These are phyloP conservation scores for Neopestalotiopsis sp. DNA, from an alignment of 2,329 filamentous ascomycete species.

Conservation along the genomic window DNA sequence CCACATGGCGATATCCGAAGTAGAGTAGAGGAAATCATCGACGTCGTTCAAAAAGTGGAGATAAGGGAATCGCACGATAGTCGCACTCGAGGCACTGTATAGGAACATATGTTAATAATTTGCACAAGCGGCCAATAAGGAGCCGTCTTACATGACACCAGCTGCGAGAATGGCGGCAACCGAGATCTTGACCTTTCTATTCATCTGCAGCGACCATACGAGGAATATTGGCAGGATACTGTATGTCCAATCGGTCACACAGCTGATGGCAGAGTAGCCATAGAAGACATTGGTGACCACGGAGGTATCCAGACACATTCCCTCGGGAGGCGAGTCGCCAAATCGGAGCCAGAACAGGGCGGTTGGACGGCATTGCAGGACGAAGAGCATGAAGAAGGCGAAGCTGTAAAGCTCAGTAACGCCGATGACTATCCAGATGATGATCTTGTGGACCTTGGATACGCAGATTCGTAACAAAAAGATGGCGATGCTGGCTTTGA, in stretches of 20 bases:
- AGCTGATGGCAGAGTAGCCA: slow-evolving; percentile 44
- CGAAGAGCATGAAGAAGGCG: slow-evolving; percentile 44
- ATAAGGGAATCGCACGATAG: slow-evolving; percentile 48
- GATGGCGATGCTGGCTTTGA: slow-evolving; percentile 45
- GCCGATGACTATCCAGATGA: slow-evolving; percentile 35
- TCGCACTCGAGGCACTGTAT: slow-evolving; percentile 43
- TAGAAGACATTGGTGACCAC: slow-evolving; percentile 38
- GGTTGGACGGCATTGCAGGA: slow-evolving; percentile 45
- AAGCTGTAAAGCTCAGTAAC: slow-evolving; percentile 39
- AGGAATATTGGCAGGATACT: slow-evolving; percentile 44
- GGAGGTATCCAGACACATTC: slow-evolving; percentile 35
- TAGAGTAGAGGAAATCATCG: slow-evolving; percentile 48
- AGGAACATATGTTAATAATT: neutral
- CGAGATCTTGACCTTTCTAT: slow-evolving; percentile 41
- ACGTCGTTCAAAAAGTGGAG: slow-evolving; percentile 40
- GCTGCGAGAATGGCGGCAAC: slow-evolving; percentile 39
- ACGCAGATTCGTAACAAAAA: slow-evolving; percentile 44
- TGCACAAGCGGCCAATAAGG: neutral
- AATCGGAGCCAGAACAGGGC: slow-evolving; percentile 44
- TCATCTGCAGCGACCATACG: slow-evolving; percentile 47
- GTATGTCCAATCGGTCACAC: slow-evolving; percentile 44
- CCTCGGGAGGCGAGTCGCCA: slow-evolving; percentile 29
- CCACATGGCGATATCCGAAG: slow-evolving; percentile 49
- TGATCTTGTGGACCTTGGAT: slow-evolving; percentile 31
- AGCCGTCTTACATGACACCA: slow-evolving; percentile 39